These are phyloP conservation scores for Epithemia pelagica DNA, from an alignment of 108 stramenopile genomes.

Conservation along the genomic window DNA sequence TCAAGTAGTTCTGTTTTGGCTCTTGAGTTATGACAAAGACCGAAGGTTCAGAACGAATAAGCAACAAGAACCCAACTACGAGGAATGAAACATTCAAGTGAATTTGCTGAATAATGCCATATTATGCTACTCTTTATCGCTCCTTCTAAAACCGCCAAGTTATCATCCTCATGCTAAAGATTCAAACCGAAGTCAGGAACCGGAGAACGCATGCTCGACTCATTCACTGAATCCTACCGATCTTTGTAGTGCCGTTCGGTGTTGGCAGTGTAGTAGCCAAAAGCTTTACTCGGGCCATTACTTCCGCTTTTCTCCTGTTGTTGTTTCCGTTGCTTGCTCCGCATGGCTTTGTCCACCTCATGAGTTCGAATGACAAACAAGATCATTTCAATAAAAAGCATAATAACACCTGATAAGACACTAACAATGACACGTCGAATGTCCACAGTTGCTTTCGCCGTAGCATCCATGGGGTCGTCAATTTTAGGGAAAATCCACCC, in stretches of 20 bases:
- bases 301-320: not conserved
- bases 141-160: no score
- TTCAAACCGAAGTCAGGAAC: no score
- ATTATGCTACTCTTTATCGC: no score
- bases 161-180: no score
- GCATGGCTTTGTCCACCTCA: slow-evolving; percentile 55
- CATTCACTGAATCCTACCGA: not conserved
- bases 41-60: no score
- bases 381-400: slow-evolving; percentile 86
- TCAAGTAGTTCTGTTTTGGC: no score
- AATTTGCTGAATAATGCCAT: no score
- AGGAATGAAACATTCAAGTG: no score
- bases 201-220: not conserved
- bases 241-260: not conserved
- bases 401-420: slow-evolving; percentile 62
- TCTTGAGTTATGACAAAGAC: no score
- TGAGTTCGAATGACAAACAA: slow-evolving; percentile 82
- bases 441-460: slow-evolving; percentile 17
- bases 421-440: slow-evolving; percentile 66
- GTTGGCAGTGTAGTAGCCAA: not conserved
- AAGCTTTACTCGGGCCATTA: not conserved
- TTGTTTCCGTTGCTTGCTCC: slow-evolving; percentile 49
- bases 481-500: slow-evolving; percentile 35
- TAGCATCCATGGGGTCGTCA: slow-evolving; percentile 1
- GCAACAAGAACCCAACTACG: no score